Conservation (phyloP, 2,329 filamentous ascomycete genomes). For the Sclerotinia subarctica region DNA sequence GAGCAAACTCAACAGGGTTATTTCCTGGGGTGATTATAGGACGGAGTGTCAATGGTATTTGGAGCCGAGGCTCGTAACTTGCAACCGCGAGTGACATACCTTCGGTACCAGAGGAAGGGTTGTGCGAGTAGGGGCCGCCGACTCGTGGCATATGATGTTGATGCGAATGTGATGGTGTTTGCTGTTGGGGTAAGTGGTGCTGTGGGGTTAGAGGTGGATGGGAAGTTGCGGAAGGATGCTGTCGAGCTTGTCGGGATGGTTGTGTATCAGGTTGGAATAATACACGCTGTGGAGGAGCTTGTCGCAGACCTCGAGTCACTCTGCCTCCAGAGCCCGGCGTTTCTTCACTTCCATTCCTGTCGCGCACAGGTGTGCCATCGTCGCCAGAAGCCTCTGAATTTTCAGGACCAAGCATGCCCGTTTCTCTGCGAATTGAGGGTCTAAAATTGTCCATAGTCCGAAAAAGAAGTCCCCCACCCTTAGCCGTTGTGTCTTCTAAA, state of each 20-base stretch:
- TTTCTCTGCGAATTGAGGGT: constrained; percentile 44
- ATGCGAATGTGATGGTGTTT: constrained; percentile 28
- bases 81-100: constrained; percentile 59
- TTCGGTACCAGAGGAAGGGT: constrained; percentile 54
- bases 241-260: constrained; percentile 60
- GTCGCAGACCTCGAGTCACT: constrained; percentile 65
- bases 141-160: constrained; percentile 35
- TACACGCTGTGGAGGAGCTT: constrained; percentile 80
- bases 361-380: constrained; percentile 56
- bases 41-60: constrained; percentile 63
- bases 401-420: constrained; percentile 48
- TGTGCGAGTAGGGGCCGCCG: constrained; percentile 46
- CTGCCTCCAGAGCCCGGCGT: constrained; percentile 52
- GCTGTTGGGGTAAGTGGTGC: constrained; percentile 22
- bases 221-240: constrained; percentile 51
- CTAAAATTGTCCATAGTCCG: constrained; percentile 75
- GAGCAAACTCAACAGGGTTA: constrained; percentile 65
- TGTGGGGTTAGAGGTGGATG: constrained; percentile 34
- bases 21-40: constrained; percentile 73
- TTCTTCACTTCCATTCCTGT: constrained; percentile 49
- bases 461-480: constrained; percentile 74
- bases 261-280: constrained; percentile 80
- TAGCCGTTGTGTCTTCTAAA: constrained; percentile 72
- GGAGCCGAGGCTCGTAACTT: constrained; percentile 65
- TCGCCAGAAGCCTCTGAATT: constrained; percentile 59